Evolutionary conservation across 2,329 filamentous ascomycete genomes (phyloP).

Genomic region (Ilyonectria sp.): DNA sequence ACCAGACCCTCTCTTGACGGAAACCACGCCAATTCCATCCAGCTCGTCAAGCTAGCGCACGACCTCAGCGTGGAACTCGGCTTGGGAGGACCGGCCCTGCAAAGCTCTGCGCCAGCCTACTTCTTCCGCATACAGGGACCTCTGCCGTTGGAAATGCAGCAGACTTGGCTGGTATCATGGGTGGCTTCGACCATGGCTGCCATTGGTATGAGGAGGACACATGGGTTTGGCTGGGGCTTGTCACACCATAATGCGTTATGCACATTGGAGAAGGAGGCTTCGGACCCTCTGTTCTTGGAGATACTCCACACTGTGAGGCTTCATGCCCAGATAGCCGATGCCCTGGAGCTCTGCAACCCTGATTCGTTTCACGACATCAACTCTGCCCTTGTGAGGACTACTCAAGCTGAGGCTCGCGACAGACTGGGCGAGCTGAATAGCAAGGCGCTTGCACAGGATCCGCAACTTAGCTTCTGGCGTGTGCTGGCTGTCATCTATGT

Average conservation of each 20-base stretch:
- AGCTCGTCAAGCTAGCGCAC: slow-evolving; percentile 16
- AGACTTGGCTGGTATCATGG: slow-evolving; percentile 32
- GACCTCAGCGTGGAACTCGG: slow-evolving; percentile 33
- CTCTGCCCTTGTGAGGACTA: background rate
- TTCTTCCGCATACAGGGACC: slow-evolving; percentile 34
- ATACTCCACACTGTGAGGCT: slow-evolving; percentile 25
- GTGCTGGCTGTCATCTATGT: slow-evolving; percentile 22
- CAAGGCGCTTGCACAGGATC: slow-evolving; percentile 23
- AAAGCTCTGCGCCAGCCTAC: slow-evolving; percentile 26
- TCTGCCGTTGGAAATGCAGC: slow-evolving; percentile 26
- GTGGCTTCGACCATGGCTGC: slow-evolving; percentile 29
- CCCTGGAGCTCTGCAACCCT: slow-evolving; percentile 24
- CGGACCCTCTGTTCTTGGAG: slow-evolving; percentile 29
- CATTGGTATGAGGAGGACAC: slow-evolving; percentile 15
- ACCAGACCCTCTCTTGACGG: slow-evolving; percentile 19
- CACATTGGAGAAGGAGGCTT: slow-evolving; percentile 8
- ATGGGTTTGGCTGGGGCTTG: slow-evolving; percentile 23
- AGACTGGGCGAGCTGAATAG: slow-evolving; percentile 14
- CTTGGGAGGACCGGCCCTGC: slow-evolving; percentile 23
- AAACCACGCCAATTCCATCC: slow-evolving; percentile 28
- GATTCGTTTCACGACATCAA: slow-evolving; percentile 15
- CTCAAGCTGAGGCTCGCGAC: background rate
- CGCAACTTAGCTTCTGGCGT: slow-evolving; percentile 33
- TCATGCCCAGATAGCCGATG: slow-evolving; percentile 16
- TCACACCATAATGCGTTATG: slow-evolving; percentile 30